A percentile compares a stretch with the other conserved stretches of the same genome.
phyloP scores from a whole-genome alignment of 2,329 filamentous ascomycete genomes.

The Cladophialophora immunda region DNA sequence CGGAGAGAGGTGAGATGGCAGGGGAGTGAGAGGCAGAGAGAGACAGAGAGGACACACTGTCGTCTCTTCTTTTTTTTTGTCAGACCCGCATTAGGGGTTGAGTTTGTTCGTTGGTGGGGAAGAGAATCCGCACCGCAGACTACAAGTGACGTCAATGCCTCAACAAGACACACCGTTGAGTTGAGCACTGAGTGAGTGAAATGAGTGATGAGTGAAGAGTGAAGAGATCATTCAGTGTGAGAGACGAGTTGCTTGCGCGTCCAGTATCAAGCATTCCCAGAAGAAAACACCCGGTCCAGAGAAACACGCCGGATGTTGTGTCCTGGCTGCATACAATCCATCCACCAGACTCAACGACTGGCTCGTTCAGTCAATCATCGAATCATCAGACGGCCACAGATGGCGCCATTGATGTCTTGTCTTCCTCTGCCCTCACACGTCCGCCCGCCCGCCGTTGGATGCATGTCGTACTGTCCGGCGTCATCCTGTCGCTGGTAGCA shows the following conservation, averaged over 20 bases:
- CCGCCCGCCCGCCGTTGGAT: background rate
- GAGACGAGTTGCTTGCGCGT: background rate
- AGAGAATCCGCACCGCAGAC: background rate
- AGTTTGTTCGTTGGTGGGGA: background rate
- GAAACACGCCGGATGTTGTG: background rate
- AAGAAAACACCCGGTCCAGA: background rate
- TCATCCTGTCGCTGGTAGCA: background rate
- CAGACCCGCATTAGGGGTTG: slow-evolving; percentile 8
- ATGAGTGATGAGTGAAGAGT: too few species aligned
- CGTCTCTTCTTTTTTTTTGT: background rate
- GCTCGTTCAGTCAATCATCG: background rate
- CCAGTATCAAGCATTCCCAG: background rate
- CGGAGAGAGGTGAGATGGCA: background rate
- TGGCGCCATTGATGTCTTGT: slow-evolving; percentile 4
- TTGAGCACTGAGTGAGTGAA: background rate
- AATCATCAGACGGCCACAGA: background rate
- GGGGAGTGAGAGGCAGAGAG: background rate
- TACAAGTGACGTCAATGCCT: background rate
- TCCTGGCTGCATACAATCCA: background rate
- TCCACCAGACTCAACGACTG: background rate
- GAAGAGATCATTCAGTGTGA: background rate
- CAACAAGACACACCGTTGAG: slow-evolving; percentile 1
- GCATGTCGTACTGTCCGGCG: background rate
- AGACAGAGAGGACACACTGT: background rate
- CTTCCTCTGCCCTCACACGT: background rate